Evolutionary conservation across 2,329 filamentous ascomycete genomes (phyloP), one percentile per base, ranked within the genome.

Genomic region (Monosporascus cannonballus): DNA sequence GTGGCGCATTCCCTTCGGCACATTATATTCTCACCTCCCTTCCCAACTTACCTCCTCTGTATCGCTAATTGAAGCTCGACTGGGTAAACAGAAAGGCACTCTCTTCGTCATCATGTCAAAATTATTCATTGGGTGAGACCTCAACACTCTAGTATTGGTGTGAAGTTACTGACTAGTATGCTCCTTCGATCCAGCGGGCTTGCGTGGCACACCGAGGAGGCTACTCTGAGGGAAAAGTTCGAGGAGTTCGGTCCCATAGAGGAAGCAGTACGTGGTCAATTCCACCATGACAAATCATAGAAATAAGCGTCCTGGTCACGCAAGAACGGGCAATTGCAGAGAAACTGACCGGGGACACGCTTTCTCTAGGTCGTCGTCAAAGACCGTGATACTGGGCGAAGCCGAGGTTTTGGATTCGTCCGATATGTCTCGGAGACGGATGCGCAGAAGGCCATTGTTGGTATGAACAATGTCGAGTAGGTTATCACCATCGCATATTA

Each of bases 391-490:
- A 96, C 93, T 67, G 89, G 90, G 65, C 90, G 93, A 71, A 96
- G 92, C 79, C 90, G 94, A 71, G 94, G 94, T 56, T 99, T 97
- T 71, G 94, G 94, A 47, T 97, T 97, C 71, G 93, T 99, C 59
- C 89, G 92, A 64, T 99, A 93, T 74, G 75, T 83, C 49, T 83
- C 84, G 59, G 89, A 92, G 59, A 73, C 77, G 46, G 87, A 92
- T 71, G 89, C 90, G 57, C 84, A 91, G 66, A 79, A 80, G 60
- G 90, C 90, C 44, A 93, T 93, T 69, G 71, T 77, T 46, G 76
- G 77, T 59, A 92, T 94, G 89, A 93, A 94, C 78, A 91, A 92
- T 69, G 77, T 89, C 64, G 91, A 96, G 93, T 96, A 80, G 73
- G 89, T 68, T 36, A n/a, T 27, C 3, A 11, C 36, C 18, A 24